Percentiles rank a stretch among this genome's conserved stretches.
Evolutionary conservation across 768 basidiomycete species (phyloP).

Genomic region (Scleroderma bovista): DNA sequence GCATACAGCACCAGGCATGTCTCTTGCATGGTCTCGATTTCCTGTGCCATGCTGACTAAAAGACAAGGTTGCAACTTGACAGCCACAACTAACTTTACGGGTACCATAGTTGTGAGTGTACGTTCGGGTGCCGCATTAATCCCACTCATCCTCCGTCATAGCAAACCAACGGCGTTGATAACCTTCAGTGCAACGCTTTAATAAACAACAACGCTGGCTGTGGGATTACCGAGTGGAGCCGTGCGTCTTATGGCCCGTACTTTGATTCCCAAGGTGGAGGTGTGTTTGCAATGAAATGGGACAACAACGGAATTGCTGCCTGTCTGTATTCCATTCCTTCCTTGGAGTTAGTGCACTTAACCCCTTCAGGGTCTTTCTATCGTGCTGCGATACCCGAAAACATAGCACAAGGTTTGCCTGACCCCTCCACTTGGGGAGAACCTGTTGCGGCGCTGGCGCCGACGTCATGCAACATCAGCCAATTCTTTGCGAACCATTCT

Average conservation of each 20-base stretch:
- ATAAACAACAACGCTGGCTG: constrained; percentile 66
- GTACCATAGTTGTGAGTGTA: constrained; percentile 52
- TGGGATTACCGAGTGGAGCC: constrained; percentile 72
- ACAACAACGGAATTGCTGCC: constrained; percentile 65
- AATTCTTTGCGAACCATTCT: constrained; percentile 63
- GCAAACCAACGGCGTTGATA: constrained; percentile 44
- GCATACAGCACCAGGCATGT: constrained; percentile 61
- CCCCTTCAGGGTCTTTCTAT: constrained; percentile 68
- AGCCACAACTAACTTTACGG: constrained; percentile 51
- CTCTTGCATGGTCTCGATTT: neutral
- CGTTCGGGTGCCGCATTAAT: too few species aligned
- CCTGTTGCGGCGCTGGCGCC: constrained; percentile 60
- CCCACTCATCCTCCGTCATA: constrained; percentile 15
- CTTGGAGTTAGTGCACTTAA: constrained; percentile 1
- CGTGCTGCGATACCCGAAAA: constrained; percentile 70
- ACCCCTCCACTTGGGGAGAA: constrained; percentile 62
- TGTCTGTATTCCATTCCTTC: constrained; percentile 43
- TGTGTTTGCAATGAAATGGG: constrained; percentile 89
- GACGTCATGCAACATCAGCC: constrained; percentile 48
- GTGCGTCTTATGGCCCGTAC: constrained; percentile 75
- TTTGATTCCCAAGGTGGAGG: constrained; percentile 81
- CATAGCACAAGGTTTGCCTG: constrained; percentile 52
- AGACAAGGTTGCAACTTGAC: constrained; percentile 53
- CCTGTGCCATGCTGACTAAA: constrained; percentile 4
- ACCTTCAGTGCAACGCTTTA: constrained; percentile 50